phyloP scores from a whole-genome alignment of 257 asterid genomes.

The Ilex asprella region DNA sequence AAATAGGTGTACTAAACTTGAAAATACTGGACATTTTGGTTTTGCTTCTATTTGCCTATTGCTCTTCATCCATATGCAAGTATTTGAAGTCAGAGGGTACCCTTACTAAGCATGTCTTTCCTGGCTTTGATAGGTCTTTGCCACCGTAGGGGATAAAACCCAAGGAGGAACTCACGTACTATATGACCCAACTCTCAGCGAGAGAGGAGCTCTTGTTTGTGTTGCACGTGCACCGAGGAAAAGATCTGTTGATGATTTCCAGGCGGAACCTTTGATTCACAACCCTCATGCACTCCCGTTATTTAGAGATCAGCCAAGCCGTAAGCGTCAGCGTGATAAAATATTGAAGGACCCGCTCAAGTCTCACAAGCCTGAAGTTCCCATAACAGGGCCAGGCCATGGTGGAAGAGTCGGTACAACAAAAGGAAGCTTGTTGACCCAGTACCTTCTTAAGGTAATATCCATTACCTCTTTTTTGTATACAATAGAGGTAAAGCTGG shows the following conservation, averaged over 20 bases:
- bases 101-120: no score
- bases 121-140: constrained; percentile 45
- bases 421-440: constrained; percentile 89
- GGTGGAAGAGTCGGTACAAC: constrained; percentile 96
- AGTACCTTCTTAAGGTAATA: constrained; percentile 86
- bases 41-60: no score
- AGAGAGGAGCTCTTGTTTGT: constrained; percentile 95
- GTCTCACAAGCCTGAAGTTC: constrained; percentile 95
- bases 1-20: no score
- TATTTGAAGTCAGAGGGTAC: no score
- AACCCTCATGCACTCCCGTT: constrained; percentile 96
- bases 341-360: constrained; percentile 81
- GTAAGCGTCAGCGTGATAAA: constrained; percentile 93
- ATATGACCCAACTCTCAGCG: constrained; percentile 83
- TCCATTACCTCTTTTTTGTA: neutral
- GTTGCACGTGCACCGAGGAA: constrained; percentile 98
- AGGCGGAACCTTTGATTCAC: constrained; percentile 84
- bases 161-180: constrained; percentile 91
- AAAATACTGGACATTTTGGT: no score
- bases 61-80: no score
- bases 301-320: constrained; percentile 94
- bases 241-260: constrained; percentile 81
- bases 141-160: constrained; percentile 76
- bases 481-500: neutral
- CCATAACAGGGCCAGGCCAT: constrained; percentile 89